These are phyloP conservation scores for Blepharisma stoltei DNA, from an alignment of 73 alveolate genomes.

Conservation along the genomic window DNA sequence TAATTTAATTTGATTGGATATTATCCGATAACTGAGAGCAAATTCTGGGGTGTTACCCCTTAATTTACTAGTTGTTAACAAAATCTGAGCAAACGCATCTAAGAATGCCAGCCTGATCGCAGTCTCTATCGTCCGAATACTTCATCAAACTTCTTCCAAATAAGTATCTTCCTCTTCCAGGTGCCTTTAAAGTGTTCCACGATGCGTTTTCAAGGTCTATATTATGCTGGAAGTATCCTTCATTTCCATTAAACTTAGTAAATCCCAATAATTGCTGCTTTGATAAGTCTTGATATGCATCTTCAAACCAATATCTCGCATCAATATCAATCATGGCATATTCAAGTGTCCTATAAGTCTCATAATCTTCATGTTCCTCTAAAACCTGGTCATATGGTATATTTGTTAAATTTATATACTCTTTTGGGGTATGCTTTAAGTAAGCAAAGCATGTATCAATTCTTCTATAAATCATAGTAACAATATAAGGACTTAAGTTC, in stretches of 20 bases:
- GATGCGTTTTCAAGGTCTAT: background rate
- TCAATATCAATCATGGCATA: background rate
- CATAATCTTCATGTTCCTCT: background rate
- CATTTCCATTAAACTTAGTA: background rate
- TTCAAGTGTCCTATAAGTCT: background rate
- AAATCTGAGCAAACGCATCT: constrained; percentile 12
- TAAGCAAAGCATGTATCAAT: background rate
- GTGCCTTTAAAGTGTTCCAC: background rate
- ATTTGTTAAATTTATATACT: background rate
- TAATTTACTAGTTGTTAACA: no score
- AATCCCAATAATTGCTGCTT: background rate
- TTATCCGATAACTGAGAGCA: no score
- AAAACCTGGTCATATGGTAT: background rate
- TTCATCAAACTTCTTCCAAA: constrained; percentile 29
- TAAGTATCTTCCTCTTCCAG: constrained; percentile 24
- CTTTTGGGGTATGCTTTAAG: background rate
- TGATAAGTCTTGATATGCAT: constrained; percentile 14
- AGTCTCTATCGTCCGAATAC: background rate
- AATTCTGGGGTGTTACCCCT: no score
- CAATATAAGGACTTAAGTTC: background rate
- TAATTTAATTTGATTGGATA: no score
- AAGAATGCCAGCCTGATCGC: constrained; percentile 17
- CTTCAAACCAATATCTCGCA: constrained; percentile 23
- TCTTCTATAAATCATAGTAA: background rate
- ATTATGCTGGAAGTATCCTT: background rate